Evolutionary conservation across 768 basidiomycete genomes (phyloP).

Genomic region (Daedaleopsis sinensis): DNA sequence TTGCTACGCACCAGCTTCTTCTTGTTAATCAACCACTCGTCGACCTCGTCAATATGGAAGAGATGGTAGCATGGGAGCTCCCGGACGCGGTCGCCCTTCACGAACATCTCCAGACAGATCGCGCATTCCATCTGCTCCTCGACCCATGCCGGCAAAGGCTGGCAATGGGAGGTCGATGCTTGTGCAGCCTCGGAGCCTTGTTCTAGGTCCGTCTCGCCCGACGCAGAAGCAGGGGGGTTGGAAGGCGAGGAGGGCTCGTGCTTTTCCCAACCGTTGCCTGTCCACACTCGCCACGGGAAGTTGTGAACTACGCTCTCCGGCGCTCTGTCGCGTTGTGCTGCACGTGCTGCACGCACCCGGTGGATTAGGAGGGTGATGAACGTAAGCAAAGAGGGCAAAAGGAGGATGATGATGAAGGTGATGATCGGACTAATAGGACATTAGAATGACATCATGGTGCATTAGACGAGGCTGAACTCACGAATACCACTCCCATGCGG

Average conservation of each 20-base stretch:
- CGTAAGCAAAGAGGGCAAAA: conserved; percentile 88
- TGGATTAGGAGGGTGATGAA: conserved; percentile 89
- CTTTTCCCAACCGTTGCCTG: conserved; percentile 80
- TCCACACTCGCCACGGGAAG: conserved; percentile 85
- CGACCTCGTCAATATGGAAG: conserved; percentile 91
- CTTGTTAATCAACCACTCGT: conserved; percentile 89
- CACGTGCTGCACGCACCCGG: conserved; percentile 80
- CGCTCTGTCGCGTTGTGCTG: conserved; percentile 82
- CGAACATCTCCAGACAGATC: conserved; percentile 89
- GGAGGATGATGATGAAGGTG: conserved; percentile 84
- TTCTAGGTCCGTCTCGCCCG: conserved; percentile 23
- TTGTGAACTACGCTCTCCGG: conserved; percentile 78
- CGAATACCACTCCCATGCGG: conserved; percentile 94
- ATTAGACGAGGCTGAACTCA: conserved; percentile 41
- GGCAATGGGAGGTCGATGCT: conserved; percentile 27
- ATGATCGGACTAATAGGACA: conserved; percentile 65
- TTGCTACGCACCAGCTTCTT: conserved; percentile 80
- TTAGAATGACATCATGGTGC: background rate
- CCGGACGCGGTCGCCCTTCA: conserved; percentile 85
- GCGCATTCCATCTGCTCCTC: conserved; percentile 86
- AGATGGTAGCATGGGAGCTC: conserved; percentile 94
- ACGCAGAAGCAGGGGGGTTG: conserved; percentile 14
- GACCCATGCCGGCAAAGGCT: conserved; percentile 67
- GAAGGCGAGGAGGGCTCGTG: conserved; percentile 45
- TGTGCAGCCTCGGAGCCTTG: conserved; percentile 19